A percentile compares a stretch with the other conserved stretches of the same genome.
Conservation (phyloP, 2,329 filamentous ascomycete genomes). For the Emydomyces testavorans region DNA sequence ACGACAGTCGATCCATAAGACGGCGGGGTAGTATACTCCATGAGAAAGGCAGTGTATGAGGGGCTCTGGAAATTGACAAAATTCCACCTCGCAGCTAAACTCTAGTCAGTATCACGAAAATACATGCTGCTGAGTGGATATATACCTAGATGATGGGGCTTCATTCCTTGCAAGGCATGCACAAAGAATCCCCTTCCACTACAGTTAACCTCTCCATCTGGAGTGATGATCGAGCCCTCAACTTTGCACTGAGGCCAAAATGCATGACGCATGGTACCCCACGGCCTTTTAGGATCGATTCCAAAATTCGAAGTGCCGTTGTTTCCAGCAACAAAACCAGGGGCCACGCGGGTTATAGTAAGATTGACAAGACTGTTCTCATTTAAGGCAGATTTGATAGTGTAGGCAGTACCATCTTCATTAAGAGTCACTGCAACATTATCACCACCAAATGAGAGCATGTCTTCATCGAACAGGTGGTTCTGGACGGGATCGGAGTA, state of each 20-base stretch:
- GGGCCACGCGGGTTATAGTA: conserved; percentile 61
- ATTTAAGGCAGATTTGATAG: conserved; percentile 82
- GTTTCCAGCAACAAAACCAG: conserved; percentile 74
- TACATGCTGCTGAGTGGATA: conserved; percentile 10
- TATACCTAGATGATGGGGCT: conserved; percentile 83
- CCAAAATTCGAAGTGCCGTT: conserved; percentile 77
- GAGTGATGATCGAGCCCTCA: conserved; percentile 74
- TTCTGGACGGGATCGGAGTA: conserved; percentile 68
- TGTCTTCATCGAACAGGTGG: conserved; percentile 72
- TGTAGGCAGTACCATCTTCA: conserved; percentile 69
- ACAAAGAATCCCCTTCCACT: conserved; percentile 63
- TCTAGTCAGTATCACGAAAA: neutral
- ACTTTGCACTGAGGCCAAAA: conserved; percentile 86
- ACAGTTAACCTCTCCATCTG: conserved; percentile 69
- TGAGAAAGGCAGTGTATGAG: conserved; percentile 75
- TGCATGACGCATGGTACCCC: conserved; percentile 81
- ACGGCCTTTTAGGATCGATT: conserved; percentile 72
- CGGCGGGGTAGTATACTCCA: conserved; percentile 90
- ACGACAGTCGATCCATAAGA: conserved; percentile 83
- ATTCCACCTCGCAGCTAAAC: conserved; percentile 69
- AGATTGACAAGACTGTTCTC: conserved; percentile 72
- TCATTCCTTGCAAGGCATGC: conserved; percentile 93
- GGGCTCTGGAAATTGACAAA: conserved; percentile 86
- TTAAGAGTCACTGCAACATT: conserved; percentile 76
- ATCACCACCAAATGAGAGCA: conserved; percentile 72